Percentiles rank a stretch among this genome's conserved stretches.
These are phyloP conservation scores for Dryas octopetala DNA, from an alignment of 306 rosid species.

Conservation along the genomic window DNA sequence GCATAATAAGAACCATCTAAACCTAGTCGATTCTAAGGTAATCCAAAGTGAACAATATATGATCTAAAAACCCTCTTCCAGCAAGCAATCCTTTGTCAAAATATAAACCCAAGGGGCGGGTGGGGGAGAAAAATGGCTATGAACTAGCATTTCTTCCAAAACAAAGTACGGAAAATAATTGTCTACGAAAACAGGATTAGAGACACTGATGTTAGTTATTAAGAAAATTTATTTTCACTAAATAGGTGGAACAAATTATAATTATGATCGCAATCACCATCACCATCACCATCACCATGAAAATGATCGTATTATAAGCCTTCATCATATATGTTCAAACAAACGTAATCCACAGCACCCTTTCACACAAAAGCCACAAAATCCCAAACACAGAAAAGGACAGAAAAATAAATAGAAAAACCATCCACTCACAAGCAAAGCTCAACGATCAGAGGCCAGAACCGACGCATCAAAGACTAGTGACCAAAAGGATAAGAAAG, in stretches of 20 bases:
- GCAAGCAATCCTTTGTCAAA: neutral
- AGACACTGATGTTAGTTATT: neutral
- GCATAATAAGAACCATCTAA: constrained; percentile 58
- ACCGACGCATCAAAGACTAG: constrained; percentile 34
- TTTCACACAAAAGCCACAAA: neutral
- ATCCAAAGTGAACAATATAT: constrained; percentile 9
- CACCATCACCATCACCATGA: neutral
- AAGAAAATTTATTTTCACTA: neutral
- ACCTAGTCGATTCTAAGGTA: constrained; percentile 47
- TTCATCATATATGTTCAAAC: neutral
- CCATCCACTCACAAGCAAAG: constrained; percentile 3
- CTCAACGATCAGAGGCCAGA: constrained; percentile 19
- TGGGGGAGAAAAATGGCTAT: neutral
- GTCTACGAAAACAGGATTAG: neutral
- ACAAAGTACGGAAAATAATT: neutral
- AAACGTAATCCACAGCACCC: neutral
- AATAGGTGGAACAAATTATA: neutral
- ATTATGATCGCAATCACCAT: neutral
- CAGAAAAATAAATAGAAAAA: neutral
- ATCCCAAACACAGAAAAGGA: constrained; percentile 9
- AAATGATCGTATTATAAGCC: neutral
- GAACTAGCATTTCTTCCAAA: neutral
- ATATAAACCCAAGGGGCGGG: neutral
- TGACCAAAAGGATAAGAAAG: constrained; percentile 23
- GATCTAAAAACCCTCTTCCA: constrained; percentile 3